phyloP scores from a whole-genome alignment of 371 early-diverging fungal genomes.

The Mortierella sp. region DNA sequence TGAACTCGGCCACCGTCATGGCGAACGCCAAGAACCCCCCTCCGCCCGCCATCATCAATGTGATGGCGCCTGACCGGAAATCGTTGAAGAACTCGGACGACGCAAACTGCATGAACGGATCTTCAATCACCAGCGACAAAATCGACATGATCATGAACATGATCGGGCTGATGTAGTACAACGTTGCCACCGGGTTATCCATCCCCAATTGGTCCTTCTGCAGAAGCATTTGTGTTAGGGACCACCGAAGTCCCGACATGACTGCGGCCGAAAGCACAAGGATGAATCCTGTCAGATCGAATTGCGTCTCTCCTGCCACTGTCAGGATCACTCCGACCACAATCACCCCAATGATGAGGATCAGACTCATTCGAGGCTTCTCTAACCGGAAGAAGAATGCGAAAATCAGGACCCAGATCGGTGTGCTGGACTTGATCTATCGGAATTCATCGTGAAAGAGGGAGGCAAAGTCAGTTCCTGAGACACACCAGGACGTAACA shows the following conservation, averaged over 20 bases:
- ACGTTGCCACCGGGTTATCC: slow-evolving; percentile 86
- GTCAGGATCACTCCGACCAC: slow-evolving; percentile 86
- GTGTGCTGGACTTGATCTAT: slow-evolving; percentile 86
- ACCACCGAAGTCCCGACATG: slow-evolving; percentile 85
- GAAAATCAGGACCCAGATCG: slow-evolving; percentile 90
- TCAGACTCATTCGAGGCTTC: slow-evolving; percentile 68
- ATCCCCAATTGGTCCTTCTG: slow-evolving; percentile 74
- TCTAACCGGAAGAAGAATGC: slow-evolving; percentile 91
- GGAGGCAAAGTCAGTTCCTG: too few relatives aligned
- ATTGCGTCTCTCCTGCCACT: slow-evolving; percentile 81
- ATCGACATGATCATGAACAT: slow-evolving; percentile 72
- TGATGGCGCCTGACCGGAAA: slow-evolving; percentile 52
- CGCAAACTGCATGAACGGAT: slow-evolving; percentile 64
- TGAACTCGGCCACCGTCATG: slow-evolving; percentile 87
- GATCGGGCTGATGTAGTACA: slow-evolving; percentile 79
- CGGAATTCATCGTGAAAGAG: too few relatives aligned
- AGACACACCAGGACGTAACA: too few relatives aligned
- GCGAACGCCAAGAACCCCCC: slow-evolving; percentile 90
- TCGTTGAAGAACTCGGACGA: slow-evolving; percentile 60
- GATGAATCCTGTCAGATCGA: slow-evolving; percentile 75
- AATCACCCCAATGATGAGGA: slow-evolving; percentile 81
- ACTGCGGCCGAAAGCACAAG: slow-evolving; percentile 80
- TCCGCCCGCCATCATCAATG: slow-evolving; percentile 66
- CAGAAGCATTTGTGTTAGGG: slow-evolving; percentile 85
- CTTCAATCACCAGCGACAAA: slow-evolving; percentile 67